phyloP scores from a whole-genome alignment of 129 eudicot species.

The Arctium minus region DNA sequence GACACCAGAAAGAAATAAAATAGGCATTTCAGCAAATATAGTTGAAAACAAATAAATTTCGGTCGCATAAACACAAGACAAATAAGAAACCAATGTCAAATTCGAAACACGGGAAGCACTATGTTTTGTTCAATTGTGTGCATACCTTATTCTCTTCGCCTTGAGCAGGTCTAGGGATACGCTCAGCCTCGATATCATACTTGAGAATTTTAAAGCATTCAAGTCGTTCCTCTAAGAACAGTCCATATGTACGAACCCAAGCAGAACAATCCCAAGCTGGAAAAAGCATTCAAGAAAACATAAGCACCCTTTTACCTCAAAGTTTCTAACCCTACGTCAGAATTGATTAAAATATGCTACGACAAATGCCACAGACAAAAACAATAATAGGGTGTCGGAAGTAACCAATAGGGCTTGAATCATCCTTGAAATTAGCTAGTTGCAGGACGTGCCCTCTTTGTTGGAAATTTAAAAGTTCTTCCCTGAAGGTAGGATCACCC shows the following conservation, averaged over 20 bases:
- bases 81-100: not conserved
- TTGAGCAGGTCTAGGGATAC: constrained; percentile 64
- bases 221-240: constrained; percentile 86
- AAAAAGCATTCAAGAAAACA: constrained; percentile 5
- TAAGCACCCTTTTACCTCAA: not conserved
- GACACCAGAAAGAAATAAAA: not conserved
- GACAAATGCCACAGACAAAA: not conserved
- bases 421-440: constrained; percentile 80
- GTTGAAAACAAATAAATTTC: not conserved
- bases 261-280: constrained; percentile 99
- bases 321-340: not conserved
- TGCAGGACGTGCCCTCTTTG: constrained; percentile 76
- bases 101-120: not conserved
- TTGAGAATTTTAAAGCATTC: constrained; percentile 83
- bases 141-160: constrained; percentile 87
- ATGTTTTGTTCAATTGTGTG: not conserved
- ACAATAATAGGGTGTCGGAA: not conserved
- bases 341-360: not conserved
- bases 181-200: constrained; percentile 91
- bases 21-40: not conserved
- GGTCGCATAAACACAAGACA: not conserved
- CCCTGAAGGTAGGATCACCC: constrained; percentile 91
- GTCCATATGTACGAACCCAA: constrained; percentile 94
- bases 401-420: constrained; percentile 84
- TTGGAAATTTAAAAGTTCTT: constrained; percentile 80